Percentiles rank a stretch among this genome's conserved stretches.
Conservation (phyloP, 306 rosid species). For the Gillenia trifoliata region DNA sequence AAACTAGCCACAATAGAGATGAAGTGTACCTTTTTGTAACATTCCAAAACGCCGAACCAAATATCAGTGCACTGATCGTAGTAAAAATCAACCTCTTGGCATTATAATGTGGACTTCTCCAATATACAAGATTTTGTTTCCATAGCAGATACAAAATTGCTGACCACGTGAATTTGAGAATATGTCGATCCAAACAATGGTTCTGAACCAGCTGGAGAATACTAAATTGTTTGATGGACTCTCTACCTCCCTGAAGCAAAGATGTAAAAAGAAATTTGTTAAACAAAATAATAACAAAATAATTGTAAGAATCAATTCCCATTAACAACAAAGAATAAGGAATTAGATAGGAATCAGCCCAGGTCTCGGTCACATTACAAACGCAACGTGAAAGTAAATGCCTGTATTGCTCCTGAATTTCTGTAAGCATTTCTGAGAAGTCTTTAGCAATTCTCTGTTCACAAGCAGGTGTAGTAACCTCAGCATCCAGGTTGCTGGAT, state of each 20-base stretch:
- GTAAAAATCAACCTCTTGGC: slow-evolving; percentile 74
- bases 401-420: slow-evolving; percentile 63
- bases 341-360: neutral
- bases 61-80: slow-evolving; percentile 55
- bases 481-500: slow-evolving; percentile 97
- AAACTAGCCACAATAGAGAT: slow-evolving; percentile 5
- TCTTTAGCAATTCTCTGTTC: slow-evolving; percentile 60
- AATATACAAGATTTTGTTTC: slow-evolving; percentile 90
- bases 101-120: slow-evolving; percentile 86
- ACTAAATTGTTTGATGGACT: slow-evolving; percentile 48
- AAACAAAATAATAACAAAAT: slow-evolving; percentile 1
- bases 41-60: slow-evolving; percentile 70
- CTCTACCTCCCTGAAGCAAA: slow-evolving; percentile 58
- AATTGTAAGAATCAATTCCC: neutral
- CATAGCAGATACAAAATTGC: slow-evolving; percentile 58
- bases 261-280: slow-evolving; percentile 1
- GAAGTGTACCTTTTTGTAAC: slow-evolving; percentile 53
- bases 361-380: slow-evolving; percentile 3
- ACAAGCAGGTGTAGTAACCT: slow-evolving; percentile 66
- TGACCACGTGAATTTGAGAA: slow-evolving; percentile 36
- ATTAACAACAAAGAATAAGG: neutral
- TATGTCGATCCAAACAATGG: slow-evolving; percentile 55
- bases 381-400: slow-evolving; percentile 15
- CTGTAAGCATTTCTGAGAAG: slow-evolving; percentile 53
- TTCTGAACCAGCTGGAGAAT: slow-evolving; percentile 53